A percentile compares a stretch with the other conserved stretches of the same genome.
These are phyloP conservation scores for Naganishia vishniacii DNA, from an alignment of 768 basidiomycete genomes.

Conservation along the genomic window DNA sequence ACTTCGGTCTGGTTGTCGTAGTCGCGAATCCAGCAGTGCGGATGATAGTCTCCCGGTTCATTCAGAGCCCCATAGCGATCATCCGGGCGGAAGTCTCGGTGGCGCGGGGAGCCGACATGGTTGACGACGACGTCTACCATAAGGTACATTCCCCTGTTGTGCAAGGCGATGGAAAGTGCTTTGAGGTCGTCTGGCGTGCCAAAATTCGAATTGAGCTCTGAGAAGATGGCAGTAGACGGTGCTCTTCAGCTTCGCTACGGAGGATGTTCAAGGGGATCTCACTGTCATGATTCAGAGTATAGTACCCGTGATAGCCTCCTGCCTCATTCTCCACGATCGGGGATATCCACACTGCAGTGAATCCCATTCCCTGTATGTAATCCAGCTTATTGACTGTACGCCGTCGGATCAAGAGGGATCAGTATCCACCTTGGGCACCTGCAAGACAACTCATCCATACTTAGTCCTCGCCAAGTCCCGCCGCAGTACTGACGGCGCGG, in stretches of 20 bases:
- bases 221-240: no score
- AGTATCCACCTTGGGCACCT: background rate
- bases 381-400: conserved; percentile 59
- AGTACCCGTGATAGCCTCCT: conserved; percentile 50
- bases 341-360: conserved; percentile 80
- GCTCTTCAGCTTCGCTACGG: conserved; percentile 31
- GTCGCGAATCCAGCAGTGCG: conserved; percentile 64
- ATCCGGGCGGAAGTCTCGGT: conserved; percentile 55
- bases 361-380: conserved; percentile 75
- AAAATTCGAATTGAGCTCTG: conserved; percentile 62
- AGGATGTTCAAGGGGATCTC: background rate
- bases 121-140: conserved; percentile 79
- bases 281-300: conserved; percentile 42
- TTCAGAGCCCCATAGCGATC: conserved; percentile 35
- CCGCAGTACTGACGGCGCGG: conserved; percentile 58
- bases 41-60: conserved; percentile 63
- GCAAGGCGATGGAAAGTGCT: conserved; percentile 61
- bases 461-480: conserved; percentile 72
- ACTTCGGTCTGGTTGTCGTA: conserved; percentile 66
- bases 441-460: conserved; percentile 39
- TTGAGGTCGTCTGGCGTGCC: conserved; percentile 70
- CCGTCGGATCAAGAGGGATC: background rate
- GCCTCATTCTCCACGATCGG: conserved; percentile 72
- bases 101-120: conserved; percentile 68
- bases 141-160: conserved; percentile 71